Evolutionary conservation across 805 yeast genomes (phyloP).

Genomic region (Monosporozyma aerobia): DNA sequence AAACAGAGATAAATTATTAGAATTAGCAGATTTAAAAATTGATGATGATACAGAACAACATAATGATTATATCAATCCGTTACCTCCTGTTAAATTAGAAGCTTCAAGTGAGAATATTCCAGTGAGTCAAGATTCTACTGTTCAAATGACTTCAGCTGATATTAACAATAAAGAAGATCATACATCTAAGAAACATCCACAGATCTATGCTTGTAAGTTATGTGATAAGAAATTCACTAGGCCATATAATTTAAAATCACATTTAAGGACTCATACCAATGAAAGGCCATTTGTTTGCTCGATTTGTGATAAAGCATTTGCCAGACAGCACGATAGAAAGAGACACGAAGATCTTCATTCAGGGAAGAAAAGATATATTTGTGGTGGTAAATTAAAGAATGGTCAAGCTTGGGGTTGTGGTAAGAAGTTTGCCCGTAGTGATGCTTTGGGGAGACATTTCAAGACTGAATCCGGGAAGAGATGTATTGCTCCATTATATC

Average conservation of each 20-base stretch:
- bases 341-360: conserved; percentile 69
- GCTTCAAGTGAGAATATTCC: not conserved
- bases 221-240: conserved; percentile 86
- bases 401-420: conserved; percentile 73
- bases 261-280: conserved; percentile 81
- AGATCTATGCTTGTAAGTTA: conserved; percentile 52
- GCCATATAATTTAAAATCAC: conserved; percentile 88
- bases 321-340: conserved; percentile 67
- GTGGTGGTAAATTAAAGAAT: conserved; percentile 54
- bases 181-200: conserved; percentile 16
- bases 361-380: conserved; percentile 66
- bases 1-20: conserved; percentile 24
- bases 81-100: not conserved
- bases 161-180: conserved; percentile 6
- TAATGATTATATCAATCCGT: not conserved
- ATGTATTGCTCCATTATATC: conserved; percentile 60
- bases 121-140: not conserved
- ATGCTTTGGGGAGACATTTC: conserved; percentile 71
- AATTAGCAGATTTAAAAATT: conserved; percentile 20
- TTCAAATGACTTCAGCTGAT: conserved; percentile 7
- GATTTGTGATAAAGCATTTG: conserved; percentile 73
- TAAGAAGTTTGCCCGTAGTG: conserved; percentile 68
- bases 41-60: not conserved
- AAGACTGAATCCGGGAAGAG: conserved; percentile 69
- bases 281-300: conserved; percentile 70